Evolutionary conservation across 2,329 filamentous ascomycete genomes (phyloP), one percentile per base, ranked within the genome.

Genomic region (Sordariomycetes sp.): DNA sequence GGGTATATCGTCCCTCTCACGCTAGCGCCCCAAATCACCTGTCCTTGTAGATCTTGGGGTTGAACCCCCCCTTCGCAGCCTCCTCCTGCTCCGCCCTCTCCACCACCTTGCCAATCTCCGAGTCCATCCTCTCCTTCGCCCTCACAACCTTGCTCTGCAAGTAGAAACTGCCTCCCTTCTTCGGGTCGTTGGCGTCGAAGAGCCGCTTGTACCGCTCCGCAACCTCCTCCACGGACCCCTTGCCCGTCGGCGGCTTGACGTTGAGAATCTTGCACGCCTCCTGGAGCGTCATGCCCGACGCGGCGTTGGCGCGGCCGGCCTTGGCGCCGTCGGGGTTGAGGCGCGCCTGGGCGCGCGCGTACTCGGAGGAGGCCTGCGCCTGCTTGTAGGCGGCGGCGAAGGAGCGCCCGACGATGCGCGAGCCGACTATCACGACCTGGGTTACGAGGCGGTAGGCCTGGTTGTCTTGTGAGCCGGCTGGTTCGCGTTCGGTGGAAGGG

Each of bases 231-330:
- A 91, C 76, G 68, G 91, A 87, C 59, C 86, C 79, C 68, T 90
- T 79, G 52, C 89, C 81, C 69, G 87, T 81, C 1, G 92, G 91
- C 42, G 91, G 89, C 70, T 92, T 89, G 64, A 99, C 90, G 70
- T 99, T 95, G 61, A 99, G 81, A 67, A 99, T 96, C 73, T 90
- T 89, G 81, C 90, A 97, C 57, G 94, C 94, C 77, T 99, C 94
- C 64, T 96, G 90, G 66, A 99, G 84, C 10, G 90, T 94, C 72
- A 97, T 86, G 68, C 90, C 89, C 5, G 82, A 81, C 32, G 83
- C 77, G 61, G 78, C 67, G 35, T 69, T 70, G n/a, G 80, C 74
- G 60, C 81, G 78, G 58, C 79, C 78, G 2, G 67, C 65, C 10
- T 69, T 69, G 39, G 67, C 63, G 48, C 63, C 67, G 63, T 70